These are phyloP conservation scores for Pestalotiopsis sp. DNA, from an alignment of 2,329 filamentous ascomycete genomes.

Conservation along the genomic window DNA sequence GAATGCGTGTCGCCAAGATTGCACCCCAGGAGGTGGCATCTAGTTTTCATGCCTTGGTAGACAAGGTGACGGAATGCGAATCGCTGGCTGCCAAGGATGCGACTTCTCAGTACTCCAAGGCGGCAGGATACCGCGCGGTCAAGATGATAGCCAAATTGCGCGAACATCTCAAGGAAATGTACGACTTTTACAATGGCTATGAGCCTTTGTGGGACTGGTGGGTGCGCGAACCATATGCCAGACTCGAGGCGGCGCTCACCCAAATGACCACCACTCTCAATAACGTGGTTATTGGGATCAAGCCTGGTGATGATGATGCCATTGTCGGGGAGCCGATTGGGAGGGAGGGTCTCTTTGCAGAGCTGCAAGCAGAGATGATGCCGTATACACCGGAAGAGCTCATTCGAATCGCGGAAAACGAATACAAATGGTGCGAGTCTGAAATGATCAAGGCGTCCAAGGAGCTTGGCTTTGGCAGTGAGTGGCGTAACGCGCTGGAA, in stretches of 20 bases:
- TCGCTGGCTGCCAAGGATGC: constrained; percentile 36
- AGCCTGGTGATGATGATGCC: constrained; percentile 43
- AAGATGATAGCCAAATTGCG: constrained; percentile 43
- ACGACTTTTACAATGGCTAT: constrained; percentile 55
- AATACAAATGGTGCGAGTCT: constrained; percentile 57
- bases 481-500: constrained; percentile 58
- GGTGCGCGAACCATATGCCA: constrained; percentile 47
- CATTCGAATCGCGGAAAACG: constrained; percentile 49
- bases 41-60: constrained; percentile 38
- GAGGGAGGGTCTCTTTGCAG: constrained; percentile 49
- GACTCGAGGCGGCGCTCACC: constrained; percentile 40
- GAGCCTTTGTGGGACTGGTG: constrained; percentile 62
- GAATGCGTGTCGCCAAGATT: constrained; percentile 46
- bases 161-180: constrained; percentile 46
- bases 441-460: constrained; percentile 55
- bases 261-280: constrained; percentile 38
- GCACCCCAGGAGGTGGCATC: constrained; percentile 45
- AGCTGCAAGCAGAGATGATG: constrained; percentile 60
- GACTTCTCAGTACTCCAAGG: constrained; percentile 37
- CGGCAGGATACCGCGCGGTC: constrained; percentile 49
- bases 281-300: constrained; percentile 46
- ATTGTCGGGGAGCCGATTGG: constrained; percentile 63
- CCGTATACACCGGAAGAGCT: constrained; percentile 61
- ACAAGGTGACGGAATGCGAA: constrained; percentile 34
- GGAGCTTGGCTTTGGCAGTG: constrained; percentile 47